Evolutionary conservation across 805 yeast species (phyloP), one percentile per base, ranked within the genome.

Genomic region (Saitoella complicata): DNA sequence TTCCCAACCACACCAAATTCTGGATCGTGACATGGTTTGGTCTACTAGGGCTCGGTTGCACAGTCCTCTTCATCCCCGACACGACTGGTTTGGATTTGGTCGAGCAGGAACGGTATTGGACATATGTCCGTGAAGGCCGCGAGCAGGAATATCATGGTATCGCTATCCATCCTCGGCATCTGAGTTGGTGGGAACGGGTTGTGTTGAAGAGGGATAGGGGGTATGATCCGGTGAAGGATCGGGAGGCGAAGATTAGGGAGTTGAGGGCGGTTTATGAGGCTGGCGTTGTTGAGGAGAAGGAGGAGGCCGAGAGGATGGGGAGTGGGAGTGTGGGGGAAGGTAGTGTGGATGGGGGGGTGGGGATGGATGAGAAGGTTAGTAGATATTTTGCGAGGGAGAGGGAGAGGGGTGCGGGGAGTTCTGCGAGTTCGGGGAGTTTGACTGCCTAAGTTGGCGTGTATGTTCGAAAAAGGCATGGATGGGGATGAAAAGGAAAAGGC

Each of bases 51-150:
- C 58, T 62, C 63, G 31, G 61, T 5, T 36, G 58, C 36, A 61
- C 65, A 40, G 37, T 55, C 31, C 10, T 58, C 42, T 62, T 57
- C 54, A 12, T 62, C 52, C 66, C 66, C 8, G 66, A 62, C 44
- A 57, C 56, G 41, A 62, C 66, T 38, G 65, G 65, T 40, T 54
- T 62, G 6, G 66, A 62, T 42, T 53, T 62, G 37, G 54, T 51
- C 37, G 64, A 61, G 49, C 65, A 59, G 49, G 66, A 62, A 46
- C 58, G 66, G 39, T 53, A 65, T 44, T 62, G 63, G 64, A 49
- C 51, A 39, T 59, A 41, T 50, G 58, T 61, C 39, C 46, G 50
- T 32, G 58, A 54, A 47, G 65, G 65, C 34, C 59, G 63, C n/a
- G 55, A 35, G 9, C 40, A 55, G 44, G 66, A 62, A 48, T 62